Evolutionary conservation across 768 basidiomycete species (phyloP).

Genomic region (Xanthoconium stramineum): DNA sequence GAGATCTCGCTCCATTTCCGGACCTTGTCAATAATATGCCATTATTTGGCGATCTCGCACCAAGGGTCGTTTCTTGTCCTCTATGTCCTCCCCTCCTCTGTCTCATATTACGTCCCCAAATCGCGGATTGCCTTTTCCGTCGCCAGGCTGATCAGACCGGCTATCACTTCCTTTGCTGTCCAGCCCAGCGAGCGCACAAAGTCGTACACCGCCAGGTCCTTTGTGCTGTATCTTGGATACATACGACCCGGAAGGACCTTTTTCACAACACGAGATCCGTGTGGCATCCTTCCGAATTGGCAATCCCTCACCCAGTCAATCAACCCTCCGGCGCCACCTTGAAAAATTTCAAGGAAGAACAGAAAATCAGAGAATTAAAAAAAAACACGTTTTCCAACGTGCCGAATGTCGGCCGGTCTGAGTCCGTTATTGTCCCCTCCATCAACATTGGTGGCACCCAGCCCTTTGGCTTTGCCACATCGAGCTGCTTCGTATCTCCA

Average conservation of each 20-base stretch:
- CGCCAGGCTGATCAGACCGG: constrained; percentile 13
- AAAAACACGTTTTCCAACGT: constrained; percentile 7
- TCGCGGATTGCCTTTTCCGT: too few species aligned
- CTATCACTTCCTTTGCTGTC: constrained; percentile 4
- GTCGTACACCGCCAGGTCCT: neutral
- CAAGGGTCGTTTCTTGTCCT: constrained; percentile 1
- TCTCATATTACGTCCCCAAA: too few species aligned
- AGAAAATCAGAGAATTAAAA: neutral
- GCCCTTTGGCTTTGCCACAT: constrained; percentile 8
- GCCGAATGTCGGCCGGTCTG: constrained; percentile 7
- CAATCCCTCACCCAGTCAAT: too few species aligned
- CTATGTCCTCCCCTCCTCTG: neutral
- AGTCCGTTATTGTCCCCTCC: constrained; percentile 18
- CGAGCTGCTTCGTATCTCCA: constrained; percentile 24
- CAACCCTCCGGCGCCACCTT: too few species aligned
- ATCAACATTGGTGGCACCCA: neutral
- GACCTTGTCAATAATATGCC: constrained; percentile 18
- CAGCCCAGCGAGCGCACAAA: neutral
- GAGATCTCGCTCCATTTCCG: constrained; percentile 27
- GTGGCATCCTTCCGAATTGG: neutral
- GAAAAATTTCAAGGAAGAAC: too few species aligned
- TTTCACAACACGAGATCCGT: constrained; percentile 16
- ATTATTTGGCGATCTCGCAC: constrained; percentile 21
- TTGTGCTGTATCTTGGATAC: constrained; percentile 14
- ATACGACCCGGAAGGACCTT: constrained; percentile 10